Base-by-base conservation (phyloP, 345 rosid genomes). In the Bruguiera sexangula region DNA sequence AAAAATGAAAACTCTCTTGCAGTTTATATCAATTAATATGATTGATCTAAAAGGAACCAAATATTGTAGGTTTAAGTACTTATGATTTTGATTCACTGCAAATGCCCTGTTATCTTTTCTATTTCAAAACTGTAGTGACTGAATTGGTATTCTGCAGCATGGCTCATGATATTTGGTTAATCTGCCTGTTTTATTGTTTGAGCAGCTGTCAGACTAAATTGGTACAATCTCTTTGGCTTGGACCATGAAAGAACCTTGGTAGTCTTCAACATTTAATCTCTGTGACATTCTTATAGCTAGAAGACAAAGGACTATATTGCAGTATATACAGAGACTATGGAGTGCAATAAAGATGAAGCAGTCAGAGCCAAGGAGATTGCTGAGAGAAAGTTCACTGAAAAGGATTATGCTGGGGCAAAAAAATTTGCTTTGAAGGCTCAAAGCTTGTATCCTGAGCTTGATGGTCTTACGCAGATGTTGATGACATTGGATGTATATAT, bases 341-440 rank as follows among this genome's bases (percentile, higher is more conserved):
- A 83, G 65, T 83, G 86, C 67, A 83, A 83, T 56, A 80, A 73
- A 63, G 86, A 81, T 66, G 86, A 83, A 62, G 86, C 84, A 20
- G 51, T 65, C 30, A 76, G 82, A 76, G 86, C 86, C 2, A 83
- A 76, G 55, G 84, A 80, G 66, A 80, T 81, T 60, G 78, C 86
- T 0, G 82, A 83, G 73, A 83, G 59, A 60, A 83, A 80, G 78
- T 76, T 83, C 68, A 30, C 55, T 15, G 77, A 22, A 26, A 83
- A 69, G 75, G 82, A 83, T 68, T 70, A 60, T 68, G 71, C 51
- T 1, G 82, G 74, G 32, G 86, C 82, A 1, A 83, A 76, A 70
- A 83, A 81, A 65, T 83, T 81, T 67, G 79, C 79, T 60, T 67
- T 78, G 70, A 83, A 83, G 71, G 82, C 86, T 48, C 86, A 78